phyloP scores from a whole-genome alignment of 441 rosid species.

The Isatis lusitanica region DNA sequence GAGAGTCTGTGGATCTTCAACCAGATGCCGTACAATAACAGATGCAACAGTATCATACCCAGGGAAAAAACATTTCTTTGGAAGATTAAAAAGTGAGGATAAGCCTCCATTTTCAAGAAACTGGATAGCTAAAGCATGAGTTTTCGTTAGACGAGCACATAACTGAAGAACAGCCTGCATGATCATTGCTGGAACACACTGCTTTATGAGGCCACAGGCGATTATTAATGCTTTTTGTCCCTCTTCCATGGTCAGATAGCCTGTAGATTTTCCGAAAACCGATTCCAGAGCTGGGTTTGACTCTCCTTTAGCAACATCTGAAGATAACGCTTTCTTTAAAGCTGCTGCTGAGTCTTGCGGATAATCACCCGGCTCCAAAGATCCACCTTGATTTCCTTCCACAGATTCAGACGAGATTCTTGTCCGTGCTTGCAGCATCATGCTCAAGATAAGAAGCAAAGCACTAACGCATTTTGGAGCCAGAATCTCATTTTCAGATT shows the following conservation, averaged over 20 bases:
- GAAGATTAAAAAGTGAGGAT: constrained; percentile 77
- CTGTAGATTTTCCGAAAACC: constrained; percentile 78
- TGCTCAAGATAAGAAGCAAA: constrained; percentile 79
- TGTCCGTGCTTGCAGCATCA: constrained; percentile 76
- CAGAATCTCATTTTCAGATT: constrained; percentile 50
- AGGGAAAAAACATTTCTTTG: constrained; percentile 83
- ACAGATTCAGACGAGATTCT: constrained; percentile 48
- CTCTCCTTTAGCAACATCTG: constrained; percentile 57
- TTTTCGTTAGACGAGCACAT: constrained; percentile 90
- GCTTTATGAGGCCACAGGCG: constrained; percentile 76
- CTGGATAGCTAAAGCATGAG: constrained; percentile 72
- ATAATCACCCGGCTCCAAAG: constrained; percentile 47
- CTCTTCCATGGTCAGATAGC: constrained; percentile 76
- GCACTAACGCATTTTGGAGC: constrained; percentile 86
- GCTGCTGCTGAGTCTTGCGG: constrained; percentile 39
- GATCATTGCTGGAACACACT: constrained; percentile 79
- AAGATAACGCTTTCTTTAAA: constrained; percentile 43
- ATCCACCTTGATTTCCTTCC: constrained; percentile 55
- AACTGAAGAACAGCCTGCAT: constrained; percentile 98
- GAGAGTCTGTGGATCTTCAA: constrained; percentile 96
- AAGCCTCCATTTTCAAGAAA: constrained; percentile 92
- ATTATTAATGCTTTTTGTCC: constrained; percentile 64
- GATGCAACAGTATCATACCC: constrained; percentile 92
- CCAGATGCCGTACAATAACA: constrained; percentile 83
- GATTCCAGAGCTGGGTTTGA: constrained; percentile 51